Conservation (phyloP, 208 protist genomes). For the Porcisia deanei region DNA sequence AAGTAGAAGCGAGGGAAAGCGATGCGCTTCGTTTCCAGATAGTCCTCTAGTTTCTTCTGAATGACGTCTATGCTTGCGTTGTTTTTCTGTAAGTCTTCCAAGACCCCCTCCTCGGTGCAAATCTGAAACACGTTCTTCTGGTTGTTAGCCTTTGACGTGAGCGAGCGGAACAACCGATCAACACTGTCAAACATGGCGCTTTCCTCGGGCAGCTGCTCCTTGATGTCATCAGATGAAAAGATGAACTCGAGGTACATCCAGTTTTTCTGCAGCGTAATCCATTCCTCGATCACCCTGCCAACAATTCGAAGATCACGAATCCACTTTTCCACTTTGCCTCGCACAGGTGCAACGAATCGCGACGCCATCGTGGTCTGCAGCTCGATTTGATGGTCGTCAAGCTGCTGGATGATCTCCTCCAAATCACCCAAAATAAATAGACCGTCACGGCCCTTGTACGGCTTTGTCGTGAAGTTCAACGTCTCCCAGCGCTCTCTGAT, state of each 20-base stretch:
- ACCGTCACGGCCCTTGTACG: constrained; percentile 85
- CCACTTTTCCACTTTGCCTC: constrained; percentile 90
- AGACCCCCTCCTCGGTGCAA: constrained; percentile 75
- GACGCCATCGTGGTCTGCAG: constrained; percentile 93
- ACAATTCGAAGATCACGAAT: constrained; percentile 84
- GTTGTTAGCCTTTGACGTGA: constrained; percentile 88
- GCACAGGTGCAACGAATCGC: constrained; percentile 85
- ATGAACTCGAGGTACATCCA: constrained; percentile 99
- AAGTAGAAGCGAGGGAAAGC: constrained; percentile 98
- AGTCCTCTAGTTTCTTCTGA: constrained; percentile 96
- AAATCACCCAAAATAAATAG: constrained; percentile 89
- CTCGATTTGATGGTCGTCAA: constrained; percentile 93
- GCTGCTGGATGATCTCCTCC: constrained; percentile 93
- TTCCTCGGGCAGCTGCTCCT: constrained; percentile 93
- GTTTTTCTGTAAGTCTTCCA: constrained; percentile 79
- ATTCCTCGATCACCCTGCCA: constrained; percentile 94
- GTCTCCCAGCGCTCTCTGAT: constrained; percentile 89
- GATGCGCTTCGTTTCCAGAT: constrained; percentile 96
- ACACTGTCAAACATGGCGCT: constrained; percentile 89
- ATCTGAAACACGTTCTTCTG: constrained; percentile 90
- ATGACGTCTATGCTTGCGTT: constrained; percentile 94
- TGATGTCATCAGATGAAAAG: constrained; percentile 97
- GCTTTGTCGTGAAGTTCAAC: constrained; percentile 77
- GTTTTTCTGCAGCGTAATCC: constrained; percentile 95
- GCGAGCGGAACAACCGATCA: constrained; percentile 87